Evolutionary conservation across 306 rosid genomes (phyloP), one percentile per base, ranked within the genome.

Genomic region (Comarum palustre): DNA sequence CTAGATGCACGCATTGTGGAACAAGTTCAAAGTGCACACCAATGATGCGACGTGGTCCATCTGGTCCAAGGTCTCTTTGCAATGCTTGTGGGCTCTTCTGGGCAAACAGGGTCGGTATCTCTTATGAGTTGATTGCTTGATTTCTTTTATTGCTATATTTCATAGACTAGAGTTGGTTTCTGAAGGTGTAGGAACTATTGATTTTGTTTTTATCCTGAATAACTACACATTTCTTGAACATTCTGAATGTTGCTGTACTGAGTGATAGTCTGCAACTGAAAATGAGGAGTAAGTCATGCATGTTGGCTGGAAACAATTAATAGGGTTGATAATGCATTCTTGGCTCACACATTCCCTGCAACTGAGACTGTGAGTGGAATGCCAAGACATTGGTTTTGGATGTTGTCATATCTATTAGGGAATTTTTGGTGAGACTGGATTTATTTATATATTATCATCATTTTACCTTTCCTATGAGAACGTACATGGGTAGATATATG

Each of bases 1-100:
- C 77, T 81, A 93, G 98, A 77, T 93, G 98, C 68, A 86, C 86
- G 0, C 94, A 93, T 60, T 93, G 98, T 41, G 96, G 98, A 84
- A 84, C 68, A 84, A 93, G 96, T 80, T 90, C 96, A 43, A 90
- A 88, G 82, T 77, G 83, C 62, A 93, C 98, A 51, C 98, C 98
- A 66, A 93, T 93, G 98, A 93, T 93, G 98, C 91, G 98, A 80
- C 91, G 96, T 20, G 98, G 98, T 25, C 98, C 98, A 55, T 73
- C 91, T 78, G 98, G 98, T 66, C 96, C 96, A 41, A 88, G 98
- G 79, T 84, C 98, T 71, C 96, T 93, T 43, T 93, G 98, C 89
- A 93, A 93, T 69, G 98, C 98, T 31, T 93, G 98, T 54, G 98
- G 98, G 39, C 98, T 93, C 8, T 90, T 93, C 72, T 93, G 98